Evolutionary conservation across 139 green algal species (phyloP).

Genomic region (Pleodorina starrii): DNA sequence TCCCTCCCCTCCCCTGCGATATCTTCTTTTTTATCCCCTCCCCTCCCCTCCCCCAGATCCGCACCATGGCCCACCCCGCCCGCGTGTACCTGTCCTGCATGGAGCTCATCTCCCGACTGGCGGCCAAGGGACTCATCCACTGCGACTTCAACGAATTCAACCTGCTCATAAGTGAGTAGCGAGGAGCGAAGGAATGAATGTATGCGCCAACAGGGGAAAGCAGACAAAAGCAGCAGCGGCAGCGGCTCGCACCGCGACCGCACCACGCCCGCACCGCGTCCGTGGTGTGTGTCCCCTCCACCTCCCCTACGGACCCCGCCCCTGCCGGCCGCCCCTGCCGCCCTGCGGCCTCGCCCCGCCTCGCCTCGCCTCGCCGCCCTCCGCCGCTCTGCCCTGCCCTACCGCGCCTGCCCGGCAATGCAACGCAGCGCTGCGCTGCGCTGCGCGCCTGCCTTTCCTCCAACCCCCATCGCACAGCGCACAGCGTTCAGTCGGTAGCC

Average conservation of each 20-base stretch:
- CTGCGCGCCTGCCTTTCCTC: too few species aligned
- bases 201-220: too few species aligned
- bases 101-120: conserved; percentile 86
- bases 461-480: too few species aligned
- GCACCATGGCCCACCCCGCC: conserved; percentile 71
- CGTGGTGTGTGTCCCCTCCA: too few species aligned
- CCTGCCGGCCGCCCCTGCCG: too few species aligned
- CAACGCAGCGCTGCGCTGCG: too few species aligned
- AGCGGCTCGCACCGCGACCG: too few species aligned
- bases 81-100: conserved; percentile 85
- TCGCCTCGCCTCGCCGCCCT: too few species aligned
- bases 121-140: conserved; percentile 92
- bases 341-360: background rate
- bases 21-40: background rate
- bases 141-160: conserved; percentile 99
- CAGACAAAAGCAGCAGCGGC: too few species aligned
- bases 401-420: background rate
- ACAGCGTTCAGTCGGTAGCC: too few species aligned
- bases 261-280: too few species aligned
- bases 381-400: background rate
- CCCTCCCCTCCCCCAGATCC: conserved; percentile 68
- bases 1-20: background rate
- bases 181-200: background rate
- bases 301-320: too few species aligned
- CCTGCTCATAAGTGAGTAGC: conserved; percentile 73